Conservation (phyloP, 2,329 filamentous ascomycete species). For the Epichloe gansuensis region DNA sequence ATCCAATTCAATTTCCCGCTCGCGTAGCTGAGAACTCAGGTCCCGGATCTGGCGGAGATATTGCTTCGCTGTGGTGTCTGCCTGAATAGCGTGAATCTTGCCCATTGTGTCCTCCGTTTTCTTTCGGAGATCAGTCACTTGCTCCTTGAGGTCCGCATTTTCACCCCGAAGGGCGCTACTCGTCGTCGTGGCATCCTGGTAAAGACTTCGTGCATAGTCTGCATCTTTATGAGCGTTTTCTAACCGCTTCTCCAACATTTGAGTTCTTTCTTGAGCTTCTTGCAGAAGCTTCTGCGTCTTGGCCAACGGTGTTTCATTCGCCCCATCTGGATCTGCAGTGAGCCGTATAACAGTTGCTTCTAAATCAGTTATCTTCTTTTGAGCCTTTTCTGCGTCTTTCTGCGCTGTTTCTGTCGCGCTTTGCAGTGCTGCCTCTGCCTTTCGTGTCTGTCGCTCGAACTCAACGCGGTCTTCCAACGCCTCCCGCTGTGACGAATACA, state of each 20-base stretch:
- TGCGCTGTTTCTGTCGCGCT: conserved; percentile 15
- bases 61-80: conserved; percentile 20
- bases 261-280: conserved; percentile 25
- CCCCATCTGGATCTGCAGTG: conserved; percentile 12
- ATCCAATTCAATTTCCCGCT: conserved; percentile 40
- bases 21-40: conserved; percentile 29
- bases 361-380: conserved; percentile 25
- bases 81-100: conserved; percentile 35
- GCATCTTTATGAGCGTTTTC: conserved; percentile 34
- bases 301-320: conserved; percentile 15
- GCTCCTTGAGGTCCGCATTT: conserved; percentile 31
- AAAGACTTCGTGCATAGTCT: conserved; percentile 45
- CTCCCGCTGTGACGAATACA: conserved; percentile 35
- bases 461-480: conserved; percentile 38
- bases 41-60: conserved; percentile 28
- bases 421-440: conserved; percentile 22
- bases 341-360: conserved; percentile 21
- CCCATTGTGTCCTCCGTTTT: conserved; percentile 33
- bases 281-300: conserved; percentile 22
- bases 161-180: conserved; percentile 33
- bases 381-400: conserved; percentile 25
- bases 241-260: conserved; percentile 28
- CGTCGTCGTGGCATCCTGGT: conserved; percentile 44
- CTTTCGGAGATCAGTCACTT: conserved; percentile 27
- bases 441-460: conserved; percentile 34